Evolutionary conservation across 139 green algal species (phyloP), one percentile per base, ranked within the genome.

Genomic region (Chlorella vulgaris): DNA sequence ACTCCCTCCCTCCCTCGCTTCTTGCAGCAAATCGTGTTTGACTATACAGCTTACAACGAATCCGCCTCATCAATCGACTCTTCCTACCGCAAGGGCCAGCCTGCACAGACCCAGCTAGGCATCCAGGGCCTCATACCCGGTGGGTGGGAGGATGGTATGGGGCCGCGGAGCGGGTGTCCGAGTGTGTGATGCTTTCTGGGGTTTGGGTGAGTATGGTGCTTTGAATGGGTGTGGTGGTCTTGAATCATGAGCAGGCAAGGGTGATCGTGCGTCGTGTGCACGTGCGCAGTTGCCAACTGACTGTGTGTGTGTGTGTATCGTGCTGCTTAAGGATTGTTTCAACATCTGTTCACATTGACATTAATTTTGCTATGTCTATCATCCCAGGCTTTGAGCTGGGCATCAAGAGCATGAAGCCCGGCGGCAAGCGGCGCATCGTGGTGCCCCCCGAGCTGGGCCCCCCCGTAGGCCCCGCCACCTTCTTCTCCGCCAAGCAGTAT

Each of bases 31-130:
- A 92, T 97, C 26, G 81, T 91, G 7, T 99, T 99, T 84, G 80
- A 99, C 77, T 99, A 99, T 90, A 96, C 89, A 0, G 97, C 92
- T 2, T 99, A 98, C 90, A 99, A 99, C 83, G 97, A 99, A 86
- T 92, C 84, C 1, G 96, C 74, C 21, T 55, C 74, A 55, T 71
- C 58, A 55, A 80, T 80, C 10, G 97, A 99, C 88, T 94, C 82
- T 55, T 95, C 90, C 6, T 99, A 98, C 84, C 73, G 88, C 31
- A 91, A 98, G 83, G 92, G 90, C 3, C 84, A 87, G 26, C 91
- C 95, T 0, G 95, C 96, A 26, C 80, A 93, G 66, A 96, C 91
- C 0, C 89, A 94, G 7, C 83, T 99, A 4, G 97, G 97, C 33
- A 95, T 97, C 36, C 85, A 91, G 13, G 95, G 94, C 22, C 92